Conservation (phyloP, 768 basidiomycete genomes). For the Leucocoprinus leucothites region DNA sequence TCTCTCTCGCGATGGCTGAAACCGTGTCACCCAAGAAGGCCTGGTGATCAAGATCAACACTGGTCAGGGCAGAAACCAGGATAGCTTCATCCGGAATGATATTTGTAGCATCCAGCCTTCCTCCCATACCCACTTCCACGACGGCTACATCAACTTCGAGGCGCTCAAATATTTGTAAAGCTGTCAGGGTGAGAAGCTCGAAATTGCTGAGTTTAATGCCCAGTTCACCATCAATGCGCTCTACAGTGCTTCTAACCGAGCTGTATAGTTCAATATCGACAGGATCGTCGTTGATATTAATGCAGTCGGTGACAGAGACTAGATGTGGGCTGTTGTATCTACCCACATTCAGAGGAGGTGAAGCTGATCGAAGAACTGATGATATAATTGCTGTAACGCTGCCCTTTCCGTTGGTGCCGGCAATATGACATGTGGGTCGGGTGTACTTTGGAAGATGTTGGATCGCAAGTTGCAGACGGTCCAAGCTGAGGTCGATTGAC, state of each 20-base stretch:
- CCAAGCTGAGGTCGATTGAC: conserved; percentile 69
- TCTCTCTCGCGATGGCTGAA: conserved; percentile 73
- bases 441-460: conserved; percentile 55
- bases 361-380: conserved; percentile 61
- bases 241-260: conserved; percentile 42
- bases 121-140: conserved; percentile 95
- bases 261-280: conserved; percentile 49
- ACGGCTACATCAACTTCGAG: conserved; percentile 75
- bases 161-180: conserved; percentile 71
- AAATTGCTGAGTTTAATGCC: conserved; percentile 62
- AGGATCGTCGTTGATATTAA: conserved; percentile 59
- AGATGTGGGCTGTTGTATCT: conserved; percentile 95
- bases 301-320: conserved; percentile 70
- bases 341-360: conserved; percentile 61
- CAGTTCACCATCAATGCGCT: conserved; percentile 40
- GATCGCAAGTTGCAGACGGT: conserved; percentile 54
- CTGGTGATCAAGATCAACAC: conserved; percentile 93
- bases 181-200: conserved; percentile 82
- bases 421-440: conserved; percentile 84
- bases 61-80: conserved; percentile 76
- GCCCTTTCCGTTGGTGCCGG: conserved; percentile 98
- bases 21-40: conserved; percentile 80
- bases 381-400: conserved; percentile 83
- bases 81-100: conserved; percentile 68
- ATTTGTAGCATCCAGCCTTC: conserved; percentile 90